Percentiles rank a stretch among this genome's conserved stretches.
Conservation (phyloP, 164 flowering plant species). For the Annona squamosa region DNA sequence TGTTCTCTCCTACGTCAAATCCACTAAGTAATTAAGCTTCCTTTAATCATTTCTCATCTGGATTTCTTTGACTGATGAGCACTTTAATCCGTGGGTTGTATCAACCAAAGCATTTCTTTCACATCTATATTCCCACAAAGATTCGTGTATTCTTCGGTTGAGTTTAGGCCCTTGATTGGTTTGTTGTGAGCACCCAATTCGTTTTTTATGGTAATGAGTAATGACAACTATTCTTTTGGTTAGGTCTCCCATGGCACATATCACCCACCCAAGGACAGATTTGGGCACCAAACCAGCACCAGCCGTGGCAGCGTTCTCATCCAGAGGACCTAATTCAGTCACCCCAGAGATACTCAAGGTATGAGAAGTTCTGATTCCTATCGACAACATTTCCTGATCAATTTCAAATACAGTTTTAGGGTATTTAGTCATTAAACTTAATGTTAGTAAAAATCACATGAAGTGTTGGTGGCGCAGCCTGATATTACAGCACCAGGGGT, state of each 20-base stretch:
- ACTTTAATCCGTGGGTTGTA: not conserved
- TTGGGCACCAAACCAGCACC: slow-evolving; percentile 58
- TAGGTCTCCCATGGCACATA: slow-evolving; percentile 48
- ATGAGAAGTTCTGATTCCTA: not conserved
- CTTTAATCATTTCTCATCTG: not conserved
- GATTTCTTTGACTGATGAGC: not conserved
- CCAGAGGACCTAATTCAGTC: slow-evolving; percentile 60
- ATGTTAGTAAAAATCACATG: not conserved
- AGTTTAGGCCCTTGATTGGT: not conserved
- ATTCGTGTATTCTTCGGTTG: not conserved
- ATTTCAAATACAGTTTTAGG: not conserved
- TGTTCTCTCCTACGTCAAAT: slow-evolving; percentile 37
- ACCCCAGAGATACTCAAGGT: slow-evolving; percentile 83
- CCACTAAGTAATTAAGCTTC: slow-evolving; percentile 26
- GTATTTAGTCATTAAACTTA: too few species aligned
- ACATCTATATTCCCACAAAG: not conserved
- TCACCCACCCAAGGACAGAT: slow-evolving; percentile 34
- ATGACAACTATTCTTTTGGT: not conserved
- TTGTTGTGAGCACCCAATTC: not conserved
- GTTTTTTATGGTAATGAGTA: not conserved
- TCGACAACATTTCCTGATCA: not conserved
- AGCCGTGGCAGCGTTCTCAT: slow-evolving; percentile 72
- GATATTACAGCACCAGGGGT: slow-evolving; percentile 86
- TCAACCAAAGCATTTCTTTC: not conserved
- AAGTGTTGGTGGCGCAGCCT: slow-evolving; percentile 36